phyloP scores from a whole-genome alignment of 805 yeast genomes.

The Wickerhamomyces rabaulensis region DNA sequence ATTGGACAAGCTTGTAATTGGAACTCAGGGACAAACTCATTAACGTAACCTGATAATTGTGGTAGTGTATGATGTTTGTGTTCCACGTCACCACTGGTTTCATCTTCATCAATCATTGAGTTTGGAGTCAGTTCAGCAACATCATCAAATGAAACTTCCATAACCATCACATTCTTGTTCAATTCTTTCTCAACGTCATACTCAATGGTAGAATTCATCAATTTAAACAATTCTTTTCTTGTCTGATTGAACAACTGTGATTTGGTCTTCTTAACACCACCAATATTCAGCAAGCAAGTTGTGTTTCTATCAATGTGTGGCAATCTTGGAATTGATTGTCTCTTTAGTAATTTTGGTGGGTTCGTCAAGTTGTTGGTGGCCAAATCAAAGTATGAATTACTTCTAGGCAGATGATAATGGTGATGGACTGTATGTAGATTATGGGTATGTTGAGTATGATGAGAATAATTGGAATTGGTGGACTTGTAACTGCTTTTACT shows the following conservation, averaged over 20 bases:
- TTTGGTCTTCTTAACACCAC: constrained; percentile 1
- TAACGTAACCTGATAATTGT: constrained; percentile 23
- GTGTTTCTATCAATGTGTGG: constrained; percentile 23
- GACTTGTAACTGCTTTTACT: neutral
- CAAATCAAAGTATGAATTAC: neutral
- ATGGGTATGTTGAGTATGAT: constrained; percentile 1
- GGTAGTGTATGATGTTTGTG: constrained; percentile 17
- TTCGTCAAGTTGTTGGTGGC: neutral
- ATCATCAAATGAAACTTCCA: constrained; percentile 21
- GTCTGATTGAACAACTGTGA: constrained; percentile 3
- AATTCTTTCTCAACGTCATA: constrained; percentile 5
- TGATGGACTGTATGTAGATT: constrained; percentile 2
- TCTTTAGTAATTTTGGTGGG: neutral
- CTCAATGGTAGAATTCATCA: constrained; percentile 15
- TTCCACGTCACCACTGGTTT: neutral
- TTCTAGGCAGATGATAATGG: constrained; percentile 4
- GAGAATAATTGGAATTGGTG: neutral
- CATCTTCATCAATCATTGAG: neutral
- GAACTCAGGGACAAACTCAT: constrained; percentile 26
- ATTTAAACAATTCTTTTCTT: constrained; percentile 6
- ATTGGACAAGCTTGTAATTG: constrained; percentile 50
- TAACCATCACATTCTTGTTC: constrained; percentile 22
- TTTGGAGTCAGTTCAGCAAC: constrained; percentile 1
- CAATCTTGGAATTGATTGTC: constrained; percentile 23
- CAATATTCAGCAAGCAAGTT: constrained; percentile 9